phyloP scores from a whole-genome alignment of 2,329 filamentous ascomycete species.

The Periconia macrospinosa region DNA sequence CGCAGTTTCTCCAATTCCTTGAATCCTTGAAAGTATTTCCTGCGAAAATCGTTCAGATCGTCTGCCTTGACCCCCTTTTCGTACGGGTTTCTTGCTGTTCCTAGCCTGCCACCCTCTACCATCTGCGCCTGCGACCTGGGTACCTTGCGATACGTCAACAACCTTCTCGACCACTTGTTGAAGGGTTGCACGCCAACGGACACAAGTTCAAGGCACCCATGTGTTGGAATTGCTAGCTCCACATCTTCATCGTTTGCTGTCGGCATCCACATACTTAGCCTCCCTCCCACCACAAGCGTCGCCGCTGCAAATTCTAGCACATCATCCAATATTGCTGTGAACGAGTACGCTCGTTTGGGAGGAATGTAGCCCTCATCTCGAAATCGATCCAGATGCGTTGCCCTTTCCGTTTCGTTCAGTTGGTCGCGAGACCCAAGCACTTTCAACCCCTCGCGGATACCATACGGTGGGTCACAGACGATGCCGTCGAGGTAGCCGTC shows the following conservation, averaged over 20 bases:
- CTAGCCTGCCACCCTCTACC: conserved; percentile 11
- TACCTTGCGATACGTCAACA: conserved; percentile 82
- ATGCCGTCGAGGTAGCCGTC: conserved; percentile 78
- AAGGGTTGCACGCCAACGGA: conserved; percentile 83
- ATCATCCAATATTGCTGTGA: conserved; percentile 85
- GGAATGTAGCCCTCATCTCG: conserved; percentile 66
- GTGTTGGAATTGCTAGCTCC: conserved; percentile 74
- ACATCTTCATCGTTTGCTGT: conserved; percentile 66
- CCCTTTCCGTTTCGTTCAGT: conserved; percentile 23
- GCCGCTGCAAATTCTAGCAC: conserved; percentile 79
- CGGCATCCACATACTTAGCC: conserved; percentile 96
- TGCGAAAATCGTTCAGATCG: conserved; percentile 69
- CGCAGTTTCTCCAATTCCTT: too few relatives aligned
- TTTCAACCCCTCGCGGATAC: conserved; percentile 86
- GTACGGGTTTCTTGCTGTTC: conserved; percentile 31
- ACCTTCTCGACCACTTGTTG: conserved; percentile 86
- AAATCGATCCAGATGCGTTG: conserved; percentile 30
- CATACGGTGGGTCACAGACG: conserved; percentile 93
- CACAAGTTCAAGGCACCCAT: conserved; percentile 73
- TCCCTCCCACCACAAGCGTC: conserved; percentile 75
- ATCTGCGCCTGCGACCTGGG: conserved; percentile 57
- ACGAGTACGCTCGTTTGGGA: conserved; percentile 90
- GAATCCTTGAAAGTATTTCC: conserved; percentile 53
- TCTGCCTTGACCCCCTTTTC: conserved; percentile 58
- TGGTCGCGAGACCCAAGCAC: conserved; percentile 76